Evolutionary conservation across 108 stramenopile genomes (phyloP).

Genomic region (Cyclotella choctawhatcheeana): DNA sequence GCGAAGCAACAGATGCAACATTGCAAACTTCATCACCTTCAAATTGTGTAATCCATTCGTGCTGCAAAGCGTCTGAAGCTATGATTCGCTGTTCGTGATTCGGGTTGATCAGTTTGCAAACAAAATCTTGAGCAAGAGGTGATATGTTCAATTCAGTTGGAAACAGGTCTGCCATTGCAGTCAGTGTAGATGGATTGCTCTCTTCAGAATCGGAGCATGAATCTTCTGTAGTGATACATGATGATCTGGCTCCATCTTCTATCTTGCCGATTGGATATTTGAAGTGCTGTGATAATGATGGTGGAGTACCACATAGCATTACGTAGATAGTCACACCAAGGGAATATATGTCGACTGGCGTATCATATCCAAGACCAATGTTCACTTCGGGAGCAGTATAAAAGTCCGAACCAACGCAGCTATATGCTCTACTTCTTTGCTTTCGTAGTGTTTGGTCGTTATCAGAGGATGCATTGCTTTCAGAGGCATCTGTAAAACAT

Average conservation of each 20-base stretch:
- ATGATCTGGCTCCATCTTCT: constrained; percentile 14
- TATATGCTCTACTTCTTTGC: constrained; percentile 52
- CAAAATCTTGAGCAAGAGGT: constrained; percentile 73
- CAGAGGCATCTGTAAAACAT: constrained; percentile 9
- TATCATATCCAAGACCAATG: constrained; percentile 68
- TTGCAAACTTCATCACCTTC: constrained; percentile 7
- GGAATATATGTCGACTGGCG: constrained; percentile 93
- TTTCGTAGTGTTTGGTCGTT: not conserved
- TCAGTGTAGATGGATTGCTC: constrained; percentile 26
- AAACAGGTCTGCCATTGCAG: constrained; percentile 41
- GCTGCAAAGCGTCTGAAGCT: constrained; percentile 62
- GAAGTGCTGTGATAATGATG: constrained; percentile 57
- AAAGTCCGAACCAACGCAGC: constrained; percentile 64
- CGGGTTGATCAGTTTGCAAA: constrained; percentile 70
- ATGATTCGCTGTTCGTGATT: constrained; percentile 69
- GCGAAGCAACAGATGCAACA: constrained; percentile 8
- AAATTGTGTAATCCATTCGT: constrained; percentile 68
- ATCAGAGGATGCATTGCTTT: constrained; percentile 18
- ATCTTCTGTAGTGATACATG: constrained; percentile 30
- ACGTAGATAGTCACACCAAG: constrained; percentile 97
- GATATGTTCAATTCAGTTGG: constrained; percentile 79
- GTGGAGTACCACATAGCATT: constrained; percentile 94
- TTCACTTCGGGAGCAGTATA: constrained; percentile 85
- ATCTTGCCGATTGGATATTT: constrained; percentile 9
- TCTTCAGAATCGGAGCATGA: constrained; percentile 42